Evolutionary conservation across 257 asterid genomes (phyloP).

Genomic region (Knoxia roxburghii): DNA sequence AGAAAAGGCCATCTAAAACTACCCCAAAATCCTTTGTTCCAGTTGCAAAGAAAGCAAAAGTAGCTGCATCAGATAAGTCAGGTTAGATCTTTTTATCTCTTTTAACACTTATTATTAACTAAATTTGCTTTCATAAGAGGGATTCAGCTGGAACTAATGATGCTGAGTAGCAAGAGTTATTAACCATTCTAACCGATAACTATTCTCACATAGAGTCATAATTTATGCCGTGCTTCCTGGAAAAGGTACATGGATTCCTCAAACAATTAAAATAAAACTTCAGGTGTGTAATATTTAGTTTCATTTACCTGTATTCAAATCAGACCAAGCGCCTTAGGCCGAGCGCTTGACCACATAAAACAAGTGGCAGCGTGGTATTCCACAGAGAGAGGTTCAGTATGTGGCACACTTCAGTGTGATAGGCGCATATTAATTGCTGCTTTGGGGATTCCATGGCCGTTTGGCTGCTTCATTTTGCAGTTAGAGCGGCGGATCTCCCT

Average conservation of each 20-base stretch:
- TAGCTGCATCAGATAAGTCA: constrained; percentile 38
- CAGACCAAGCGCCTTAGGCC: constrained; percentile 28
- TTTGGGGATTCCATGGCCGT: constrained; percentile 43
- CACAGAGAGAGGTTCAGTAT: constrained; percentile 29
- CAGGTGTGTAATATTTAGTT: background rate
- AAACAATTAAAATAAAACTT: no score
- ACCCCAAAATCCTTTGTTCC: constrained; percentile 20
- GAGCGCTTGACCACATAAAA: constrained; percentile 34
- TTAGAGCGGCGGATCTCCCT: constrained; percentile 49
- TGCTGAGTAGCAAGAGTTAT: background rate
- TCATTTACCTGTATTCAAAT: background rate
- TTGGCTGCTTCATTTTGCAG: constrained; percentile 48
- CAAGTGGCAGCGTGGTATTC: constrained; percentile 41
- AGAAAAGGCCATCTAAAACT: constrained; percentile 47
- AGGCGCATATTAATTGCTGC: constrained; percentile 24
- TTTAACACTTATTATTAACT: background rate
- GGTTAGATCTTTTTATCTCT: constrained; percentile 23
- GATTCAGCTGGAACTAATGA: constrained; percentile 12
- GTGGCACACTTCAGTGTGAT: constrained; percentile 35
- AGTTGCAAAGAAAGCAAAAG: constrained; percentile 46
- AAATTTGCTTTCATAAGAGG: background rate
- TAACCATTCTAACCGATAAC: background rate
- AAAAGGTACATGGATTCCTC: background rate
- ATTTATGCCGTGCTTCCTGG: no score
- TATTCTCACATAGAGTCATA: no score